Evolutionary conservation across 2,329 filamentous ascomycete genomes (phyloP).

Genomic region (Botrytis fabae): DNA sequence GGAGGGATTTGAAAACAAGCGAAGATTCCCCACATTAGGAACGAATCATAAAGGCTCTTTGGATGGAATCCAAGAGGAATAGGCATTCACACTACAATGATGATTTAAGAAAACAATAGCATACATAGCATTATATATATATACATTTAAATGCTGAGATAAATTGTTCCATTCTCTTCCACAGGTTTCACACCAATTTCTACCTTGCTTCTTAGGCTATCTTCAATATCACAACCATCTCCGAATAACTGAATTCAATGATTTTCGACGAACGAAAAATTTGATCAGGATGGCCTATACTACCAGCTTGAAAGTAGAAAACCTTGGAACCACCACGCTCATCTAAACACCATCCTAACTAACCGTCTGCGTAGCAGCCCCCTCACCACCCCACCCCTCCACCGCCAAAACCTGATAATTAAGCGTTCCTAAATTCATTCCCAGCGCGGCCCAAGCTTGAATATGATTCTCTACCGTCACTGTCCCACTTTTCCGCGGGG

Average conservation of each 20-base stretch:
- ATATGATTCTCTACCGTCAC: conserved; percentile 54
- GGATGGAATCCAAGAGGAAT: not conserved
- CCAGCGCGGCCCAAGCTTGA: conserved; percentile 50
- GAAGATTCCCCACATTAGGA: not conserved
- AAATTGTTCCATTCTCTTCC: not conserved
- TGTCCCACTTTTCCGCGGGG: conserved; percentile 51
- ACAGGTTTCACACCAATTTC: not conserved
- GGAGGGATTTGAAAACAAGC: not conserved
- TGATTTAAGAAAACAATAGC: no score
- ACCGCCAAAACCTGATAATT: conserved; percentile 25
- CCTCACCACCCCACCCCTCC: conserved; percentile 19
- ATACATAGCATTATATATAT: not conserved
- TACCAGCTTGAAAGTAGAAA: not conserved
- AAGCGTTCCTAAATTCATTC: conserved; percentile 49
- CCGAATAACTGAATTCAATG: not conserved
- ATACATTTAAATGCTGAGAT: not conserved
- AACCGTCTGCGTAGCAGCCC: not conserved
- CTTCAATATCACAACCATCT: not conserved
- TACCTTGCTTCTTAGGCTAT: not conserved
- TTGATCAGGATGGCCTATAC: not conserved
- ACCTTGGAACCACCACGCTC: not conserved
- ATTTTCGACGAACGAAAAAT: not conserved
- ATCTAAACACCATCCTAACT: not conserved
- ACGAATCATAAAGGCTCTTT: not conserved
- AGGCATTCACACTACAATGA: not conserved